Evolutionary conservation across 768 basidiomycete genomes (phyloP), one percentile per base, ranked within the genome.

Genomic region (Termitomyces sp.): DNA sequence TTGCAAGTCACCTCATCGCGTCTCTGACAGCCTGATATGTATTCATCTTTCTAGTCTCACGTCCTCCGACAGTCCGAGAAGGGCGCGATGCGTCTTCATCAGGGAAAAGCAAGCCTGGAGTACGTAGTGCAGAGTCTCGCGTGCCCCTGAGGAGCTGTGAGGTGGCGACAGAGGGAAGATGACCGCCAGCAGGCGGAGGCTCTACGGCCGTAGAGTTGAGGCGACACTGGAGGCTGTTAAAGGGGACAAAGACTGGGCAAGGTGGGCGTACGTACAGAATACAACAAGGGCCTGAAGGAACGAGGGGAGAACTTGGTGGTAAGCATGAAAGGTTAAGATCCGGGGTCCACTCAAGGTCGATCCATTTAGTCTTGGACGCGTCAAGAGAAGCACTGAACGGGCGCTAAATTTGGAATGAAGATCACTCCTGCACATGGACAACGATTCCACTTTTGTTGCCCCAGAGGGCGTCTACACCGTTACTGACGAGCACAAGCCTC

Each of bases 1-100:
- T 33, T 37, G 39, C 15, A 48, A 30, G 74, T 52, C 65, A 89
- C 91, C 88, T 88, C 77, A 97, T 83, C 2, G 93, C 93, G 69
- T 96, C 93, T 49, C 95, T 81, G 15, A 98, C 83, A 1, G 95
- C 91, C 69, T 97, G 95, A 72, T 94, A 97, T 64, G 88, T 77
- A 69, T 98, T 98, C 93, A 96, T 96, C 76, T 95, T 94, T 64
- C 93, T 84, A 22, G 93, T 95, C 72, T 93, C 90, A 53, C 91
- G 82, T 16, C 91, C 91, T 20, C 84, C 90, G 15, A 88, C 74
- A 37, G 74, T 73, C 45, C 71, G 73, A 50, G 78, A 62, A 13
- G 79, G 71, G 6, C 70, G 73, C 18, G 74, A 71, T 20, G 72
- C 69, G 53, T 82, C 83, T 37, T 85, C 85, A 58, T 91, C 88